Evolutionary conservation across 2,329 filamentous ascomycete species (phyloP), one percentile per base, ranked within the genome.

Genomic region (Calycina marina): DNA sequence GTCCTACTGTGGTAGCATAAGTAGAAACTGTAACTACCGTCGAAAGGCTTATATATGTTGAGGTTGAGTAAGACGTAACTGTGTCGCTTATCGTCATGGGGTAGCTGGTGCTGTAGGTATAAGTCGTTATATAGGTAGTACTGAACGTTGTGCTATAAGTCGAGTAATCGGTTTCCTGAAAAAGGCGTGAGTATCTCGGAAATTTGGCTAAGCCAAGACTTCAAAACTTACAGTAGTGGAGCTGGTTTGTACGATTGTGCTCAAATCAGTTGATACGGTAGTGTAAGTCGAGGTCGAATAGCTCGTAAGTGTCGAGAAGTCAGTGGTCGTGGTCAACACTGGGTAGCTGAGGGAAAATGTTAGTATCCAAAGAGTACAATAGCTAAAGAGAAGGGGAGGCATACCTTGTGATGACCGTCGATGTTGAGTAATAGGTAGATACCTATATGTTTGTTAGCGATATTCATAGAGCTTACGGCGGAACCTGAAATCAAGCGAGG

Each of bases 31-130:
- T n/a, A n/a, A n/a, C n/a, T n/a, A n/a, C n/a, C n/a, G n/a, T n/a
- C n/a, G n/a, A n/a, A n/a, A n/a, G n/a, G n/a, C n/a, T n/a, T n/a
- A n/a, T n/a, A n/a, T n/a, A n/a, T n/a, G n/a, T n/a, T n/a, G 28
- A 36, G 6, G 30, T 35, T 2, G 34, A 34, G 3, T 34, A 14
- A 22, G 35, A 33, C 4, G 17, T 36, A 12, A 33, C 10, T 4
- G 18, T 36, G n/a, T 20, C 17, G 11, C 13, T 36, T n/a, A 36
- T 18, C 4, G 17, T 25, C n/a, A 20, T 22, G 6, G 27, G 22
- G 8, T 24, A 10, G 5, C 18, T 37, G n/a, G 25, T 18, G 6
- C 14, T 34, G 10, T 30, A 13, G 10, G 16, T n/a, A 17, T 28
- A 8, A 11, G 18, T 34, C 14, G 26, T 14, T 28, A 15, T 6